Evolutionary conservation across 164 flowering plant genomes (phyloP), one percentile per base, ranked within the genome.

Genomic region (Magnolia officinalis): DNA sequence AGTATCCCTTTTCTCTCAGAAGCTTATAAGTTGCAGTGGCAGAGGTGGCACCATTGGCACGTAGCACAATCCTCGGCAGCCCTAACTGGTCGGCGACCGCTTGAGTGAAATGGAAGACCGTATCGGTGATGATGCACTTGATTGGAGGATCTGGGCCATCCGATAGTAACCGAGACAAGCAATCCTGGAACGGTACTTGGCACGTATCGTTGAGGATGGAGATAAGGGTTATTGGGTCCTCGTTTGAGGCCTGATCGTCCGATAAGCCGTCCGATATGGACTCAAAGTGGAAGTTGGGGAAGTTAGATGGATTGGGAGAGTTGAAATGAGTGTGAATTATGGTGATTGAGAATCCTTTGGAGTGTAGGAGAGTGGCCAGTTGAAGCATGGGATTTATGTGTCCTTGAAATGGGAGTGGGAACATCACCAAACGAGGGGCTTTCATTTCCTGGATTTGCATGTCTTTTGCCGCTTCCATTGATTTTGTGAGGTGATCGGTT

Each of bases 331-430:
- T 75, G 72, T 89, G 88, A 50, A 81, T 79, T 8, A 89, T 74
- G 26, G 85, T 85, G 21, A 88, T 83, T 67, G 88, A 84, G 70
- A 86, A 85, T 63, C 88, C 90, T 49, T 49, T 79, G n/a, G 81
- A 73, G 71, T 84, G 78, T 18, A 89, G 90, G n/a, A 83, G 72
- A 2, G 74, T 70, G 1, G 83, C 92, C 0, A 86, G 80, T 61
- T 88, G 88, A 61, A 89, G 80, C 89, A 88, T 87, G 37, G 91
- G 90, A 24, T 75, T 86, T n/a, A 86, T 64, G 78, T 87, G 61
- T 16, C 61, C 61, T 16, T 55, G 61, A 55, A 55, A 55, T 11
- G 61, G 61, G 13, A 55, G 18, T 11, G 61, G 61, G 0, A 55
- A 55, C 8, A 55, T 11, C 11, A 55, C 61, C 61, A 55, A 16